Evolutionary conservation across 257 asterid genomes (phyloP).

Genomic region (Scutellaria baicalensis): DNA sequence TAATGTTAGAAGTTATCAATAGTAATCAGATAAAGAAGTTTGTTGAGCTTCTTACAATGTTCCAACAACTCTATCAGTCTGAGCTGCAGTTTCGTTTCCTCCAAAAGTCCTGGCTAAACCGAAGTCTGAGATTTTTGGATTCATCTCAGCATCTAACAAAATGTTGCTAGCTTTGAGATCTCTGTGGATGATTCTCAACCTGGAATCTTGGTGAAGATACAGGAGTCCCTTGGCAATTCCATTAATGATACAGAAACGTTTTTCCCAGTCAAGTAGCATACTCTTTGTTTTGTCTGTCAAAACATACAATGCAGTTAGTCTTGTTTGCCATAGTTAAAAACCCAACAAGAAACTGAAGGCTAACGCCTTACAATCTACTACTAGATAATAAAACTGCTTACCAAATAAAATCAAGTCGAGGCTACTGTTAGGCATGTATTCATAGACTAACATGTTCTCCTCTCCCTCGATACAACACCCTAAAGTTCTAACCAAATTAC

Average conservation of each 20-base stretch:
- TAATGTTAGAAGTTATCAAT: neutral
- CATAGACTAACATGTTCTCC: no score
- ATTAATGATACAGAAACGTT: neutral
- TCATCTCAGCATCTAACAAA: conserved; percentile 9
- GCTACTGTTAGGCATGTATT: no score
- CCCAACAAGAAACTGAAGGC: no score
- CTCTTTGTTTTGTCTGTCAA: neutral
- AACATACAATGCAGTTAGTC: neutral
- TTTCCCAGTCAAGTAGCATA: neutral
- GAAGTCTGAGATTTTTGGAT: conserved; percentile 20
- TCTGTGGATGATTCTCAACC: conserved; percentile 13
- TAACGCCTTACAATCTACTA: no score
- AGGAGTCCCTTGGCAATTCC: conserved; percentile 4
- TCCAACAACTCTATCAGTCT: conserved; percentile 9
- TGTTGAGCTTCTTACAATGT: conserved; percentile 11
- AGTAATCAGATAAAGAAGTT: neutral
- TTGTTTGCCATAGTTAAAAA: no score
- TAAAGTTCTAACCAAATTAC: no score
- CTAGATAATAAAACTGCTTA: no score
- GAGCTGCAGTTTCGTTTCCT: conserved; percentile 13
- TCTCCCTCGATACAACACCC: no score
- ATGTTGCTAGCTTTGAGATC: conserved; percentile 16
- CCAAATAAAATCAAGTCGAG: no score
- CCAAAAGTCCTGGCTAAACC: conserved; percentile 14
- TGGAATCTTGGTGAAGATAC: conserved; percentile 11